Conservation (phyloP, 2,329 filamentous ascomycete genomes). For the Colletotrichum liriopes region DNA sequence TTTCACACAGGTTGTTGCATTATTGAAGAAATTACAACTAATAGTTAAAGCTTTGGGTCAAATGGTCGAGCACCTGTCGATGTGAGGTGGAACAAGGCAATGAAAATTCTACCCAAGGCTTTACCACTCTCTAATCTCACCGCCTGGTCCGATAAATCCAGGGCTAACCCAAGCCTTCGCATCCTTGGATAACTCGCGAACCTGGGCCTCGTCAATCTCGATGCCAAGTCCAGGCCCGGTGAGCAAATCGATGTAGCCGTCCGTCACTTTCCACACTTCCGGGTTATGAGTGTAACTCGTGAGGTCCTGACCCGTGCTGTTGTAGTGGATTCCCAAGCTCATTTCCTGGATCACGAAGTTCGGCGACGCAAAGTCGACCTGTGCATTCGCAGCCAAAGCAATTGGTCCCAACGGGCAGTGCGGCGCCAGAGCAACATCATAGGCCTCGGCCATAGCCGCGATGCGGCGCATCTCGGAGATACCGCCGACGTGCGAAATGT, state of each 20-base stretch:
- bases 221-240: slow-evolving; percentile 77
- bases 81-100: not conserved
- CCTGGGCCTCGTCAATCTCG: slow-evolving; percentile 79
- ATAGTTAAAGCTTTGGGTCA: not conserved
- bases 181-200: slow-evolving; percentile 71
- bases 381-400: slow-evolving; percentile 79
- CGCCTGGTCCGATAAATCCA: slow-evolving; percentile 78
- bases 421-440: slow-evolving; percentile 81
- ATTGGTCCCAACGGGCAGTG: slow-evolving; percentile 83
- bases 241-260: slow-evolving; percentile 75
- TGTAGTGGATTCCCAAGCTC: slow-evolving; percentile 86
- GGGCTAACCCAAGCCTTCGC: slow-evolving; percentile 77
- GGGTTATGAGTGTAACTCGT: slow-evolving; percentile 77
- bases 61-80: not conserved
- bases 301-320: slow-evolving; percentile 76
- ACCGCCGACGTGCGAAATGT: slow-evolving; percentile 80
- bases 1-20: too few relatives aligned
- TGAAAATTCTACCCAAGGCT: not conserved
- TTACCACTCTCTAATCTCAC: slow-evolving; percentile 79
- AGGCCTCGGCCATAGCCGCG: slow-evolving; percentile 79
- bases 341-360: slow-evolving; percentile 86
- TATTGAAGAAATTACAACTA: too few relatives aligned
- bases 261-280: slow-evolving; percentile 76
- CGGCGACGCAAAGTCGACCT: slow-evolving; percentile 72
- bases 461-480: slow-evolving; percentile 81